Percentiles rank a stretch among this genome's conserved stretches.
Evolutionary conservation across 2,329 filamentous ascomycete species (phyloP).

Genomic region (Metarhizium robertsii): DNA sequence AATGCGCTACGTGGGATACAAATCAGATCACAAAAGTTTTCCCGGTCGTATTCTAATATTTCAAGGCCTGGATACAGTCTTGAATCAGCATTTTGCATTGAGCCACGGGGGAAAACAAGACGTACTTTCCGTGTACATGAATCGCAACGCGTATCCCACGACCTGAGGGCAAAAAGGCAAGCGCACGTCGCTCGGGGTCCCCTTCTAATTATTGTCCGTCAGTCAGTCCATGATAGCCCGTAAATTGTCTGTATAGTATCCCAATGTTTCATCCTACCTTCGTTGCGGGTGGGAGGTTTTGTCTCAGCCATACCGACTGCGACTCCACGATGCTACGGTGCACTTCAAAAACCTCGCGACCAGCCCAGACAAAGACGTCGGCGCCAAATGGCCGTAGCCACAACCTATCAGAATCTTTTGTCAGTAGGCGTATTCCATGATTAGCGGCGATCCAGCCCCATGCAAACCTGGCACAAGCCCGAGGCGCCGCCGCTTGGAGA

Average conservation of each 20-base stretch:
- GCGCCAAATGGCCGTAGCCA: slow-evolving; percentile 23
- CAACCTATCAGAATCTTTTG: slow-evolving; percentile 12
- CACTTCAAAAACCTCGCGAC: slow-evolving; percentile 15
- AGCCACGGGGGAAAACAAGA: too few relatives aligned
- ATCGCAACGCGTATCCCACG: slow-evolving; percentile 21
- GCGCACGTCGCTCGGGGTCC: slow-evolving; percentile 12
- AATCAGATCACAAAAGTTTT: slow-evolving; percentile 15
- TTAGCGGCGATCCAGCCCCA: background rate
- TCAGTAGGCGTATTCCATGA: background rate
- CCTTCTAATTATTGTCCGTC: background rate
- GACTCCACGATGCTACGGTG: slow-evolving; percentile 25
- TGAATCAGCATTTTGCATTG: background rate
- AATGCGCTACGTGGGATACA: slow-evolving; percentile 24
- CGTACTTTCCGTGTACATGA: slow-evolving; percentile 26
- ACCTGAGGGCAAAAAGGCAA: slow-evolving; percentile 16
- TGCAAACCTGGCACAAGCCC: slow-evolving; percentile 16
- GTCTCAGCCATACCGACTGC: slow-evolving; percentile 24
- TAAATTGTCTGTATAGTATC: too few relatives aligned
- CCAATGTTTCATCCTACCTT: slow-evolving; percentile 12
- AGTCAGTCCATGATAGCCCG: too few relatives aligned
- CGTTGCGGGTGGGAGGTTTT: slow-evolving; percentile 20
- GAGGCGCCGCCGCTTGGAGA: slow-evolving; percentile 17
- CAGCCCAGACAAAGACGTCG: slow-evolving; percentile 20
- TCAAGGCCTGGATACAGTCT: slow-evolving; percentile 2
- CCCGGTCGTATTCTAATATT: slow-evolving; percentile 14